Evolutionary conservation across 2,329 filamentous ascomycete genomes (phyloP).

Genomic region (Stagonosporopsis chrysanthemi): DNA sequence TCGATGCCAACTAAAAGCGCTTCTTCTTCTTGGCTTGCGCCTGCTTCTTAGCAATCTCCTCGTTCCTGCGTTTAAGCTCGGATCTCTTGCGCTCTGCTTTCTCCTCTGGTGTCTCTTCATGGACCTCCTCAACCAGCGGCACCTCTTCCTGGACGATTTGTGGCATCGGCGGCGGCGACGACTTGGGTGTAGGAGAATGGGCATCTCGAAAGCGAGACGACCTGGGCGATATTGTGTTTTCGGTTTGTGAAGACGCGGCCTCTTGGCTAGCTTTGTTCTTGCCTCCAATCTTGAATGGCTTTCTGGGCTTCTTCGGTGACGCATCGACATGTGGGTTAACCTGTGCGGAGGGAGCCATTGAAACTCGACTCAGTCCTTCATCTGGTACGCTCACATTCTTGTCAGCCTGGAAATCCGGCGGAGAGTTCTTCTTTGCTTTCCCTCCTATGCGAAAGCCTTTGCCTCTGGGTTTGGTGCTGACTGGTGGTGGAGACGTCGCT

Average conservation of each 20-base stretch:
- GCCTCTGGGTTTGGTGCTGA: slow-evolving; percentile 25
- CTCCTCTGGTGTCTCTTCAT: slow-evolving; percentile 57
- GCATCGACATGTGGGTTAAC: slow-evolving; percentile 1
- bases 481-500: slow-evolving; percentile 4
- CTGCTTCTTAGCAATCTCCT: slow-evolving; percentile 62
- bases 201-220: slow-evolving; percentile 10
- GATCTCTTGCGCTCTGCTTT: slow-evolving; percentile 63
- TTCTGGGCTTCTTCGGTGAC: slow-evolving; percentile 26
- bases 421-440: slow-evolving; percentile 21
- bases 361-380: neutral
- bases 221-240: slow-evolving; percentile 7
- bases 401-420: slow-evolving; percentile 4
- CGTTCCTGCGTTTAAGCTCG: slow-evolving; percentile 64
- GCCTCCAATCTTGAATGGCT: slow-evolving; percentile 45
- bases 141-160: slow-evolving; percentile 12
- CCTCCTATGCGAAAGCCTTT: slow-evolving; percentile 44
- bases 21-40: slow-evolving; percentile 46
- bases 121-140: slow-evolving; percentile 23
- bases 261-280: slow-evolving; percentile 27
- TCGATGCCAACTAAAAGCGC: slow-evolving; percentile 33
- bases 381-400: neutral
- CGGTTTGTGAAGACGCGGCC: slow-evolving; percentile 10
- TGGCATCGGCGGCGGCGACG: slow-evolving; percentile 20
- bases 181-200: slow-evolving; percentile 18
- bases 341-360: slow-evolving; percentile 13